Evolutionary conservation across 164 flowering plant species (phyloP).

Genomic region (Houttuynia cordata): DNA sequence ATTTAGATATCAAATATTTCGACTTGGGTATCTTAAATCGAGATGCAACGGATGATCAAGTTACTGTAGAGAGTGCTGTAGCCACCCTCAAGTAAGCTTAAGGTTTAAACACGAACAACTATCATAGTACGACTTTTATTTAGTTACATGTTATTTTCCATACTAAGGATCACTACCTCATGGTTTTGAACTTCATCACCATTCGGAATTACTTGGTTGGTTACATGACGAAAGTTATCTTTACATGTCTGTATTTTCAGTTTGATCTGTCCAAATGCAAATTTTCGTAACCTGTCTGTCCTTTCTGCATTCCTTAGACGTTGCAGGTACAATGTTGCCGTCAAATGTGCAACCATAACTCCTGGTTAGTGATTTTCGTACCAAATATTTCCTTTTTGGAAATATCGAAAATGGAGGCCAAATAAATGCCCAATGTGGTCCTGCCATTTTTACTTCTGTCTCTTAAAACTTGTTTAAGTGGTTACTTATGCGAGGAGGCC

Average conservation of each 20-base stretch:
- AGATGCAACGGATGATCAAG: slow-evolving; percentile 73
- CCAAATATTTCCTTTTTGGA: not conserved
- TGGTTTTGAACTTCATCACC: no score
- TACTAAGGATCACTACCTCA: no score
- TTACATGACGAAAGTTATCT: no score
- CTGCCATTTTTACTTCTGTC: not conserved
- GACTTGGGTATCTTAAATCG: slow-evolving; percentile 78
- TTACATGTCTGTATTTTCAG: not conserved
- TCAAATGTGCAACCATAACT: slow-evolving; percentile 84
- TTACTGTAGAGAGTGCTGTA: slow-evolving; percentile 78
- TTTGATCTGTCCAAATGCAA: not conserved
- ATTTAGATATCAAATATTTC: slow-evolving; percentile 71
- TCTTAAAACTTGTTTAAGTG: no score
- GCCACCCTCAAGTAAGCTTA: slow-evolving; percentile 80
- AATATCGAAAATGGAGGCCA: not conserved
- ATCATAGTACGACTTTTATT: not conserved
- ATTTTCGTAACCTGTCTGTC: not conserved
- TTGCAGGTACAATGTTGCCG: slow-evolving; percentile 71
- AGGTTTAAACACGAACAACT: not conserved
- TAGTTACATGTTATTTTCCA: no score
- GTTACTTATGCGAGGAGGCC: no score
- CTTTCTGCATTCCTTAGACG: not conserved
- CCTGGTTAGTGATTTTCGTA: slow-evolving; percentile 35
- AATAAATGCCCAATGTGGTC: not conserved
- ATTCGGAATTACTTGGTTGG: no score